Evolutionary conservation across 2,329 filamentous ascomycete species (phyloP), one percentile per base, ranked within the genome.

Genomic region (Dactylella cylindrospora): DNA sequence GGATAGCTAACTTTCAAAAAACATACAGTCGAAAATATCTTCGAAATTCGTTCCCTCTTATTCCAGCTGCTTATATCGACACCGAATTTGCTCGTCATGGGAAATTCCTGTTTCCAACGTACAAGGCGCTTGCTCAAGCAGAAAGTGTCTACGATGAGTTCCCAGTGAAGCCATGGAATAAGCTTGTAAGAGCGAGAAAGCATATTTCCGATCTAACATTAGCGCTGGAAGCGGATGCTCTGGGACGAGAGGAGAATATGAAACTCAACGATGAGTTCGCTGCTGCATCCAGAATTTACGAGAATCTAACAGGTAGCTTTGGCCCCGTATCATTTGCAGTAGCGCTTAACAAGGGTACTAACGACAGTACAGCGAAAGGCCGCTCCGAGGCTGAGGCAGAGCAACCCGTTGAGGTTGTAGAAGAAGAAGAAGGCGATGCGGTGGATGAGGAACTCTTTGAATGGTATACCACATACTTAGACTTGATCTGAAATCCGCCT

Each of bases 401-500:
- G 13, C 65, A 70, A 31, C 35, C 65, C 12, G 66, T 53, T 9
- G 68, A 67, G 12, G 62, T 71, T 32, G 66, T 66, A 2, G 70
- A 70, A 23, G 70, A 74, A 33, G 53, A 60, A 3, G 70, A 72
- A 15, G 75, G 80, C 59, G 66, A 72, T 17, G 73, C 73, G 57
- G 73, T 68, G 1, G 72, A 74, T 3, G 81, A 83, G 0, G 76
- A 79, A 13, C 75, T 84, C 32, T 72, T 76, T 8, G 86, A 91
- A 66, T 94, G 68, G 64, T 64, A 57, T 29, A 22, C 26, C 33
- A n/a, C 15, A 10, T 7, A n/a, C 19, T 15, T 9, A 38, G n/a
- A 19, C 13, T 13, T 17, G 2, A 5, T 17, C 19, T 26, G n/a
- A 2, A 4, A 2, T 36, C 25, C 8, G 25, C 6, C 5, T 15